Conservation (phyloP, 768 basidiomycete species). For the Mycena capillaripes region DNA sequence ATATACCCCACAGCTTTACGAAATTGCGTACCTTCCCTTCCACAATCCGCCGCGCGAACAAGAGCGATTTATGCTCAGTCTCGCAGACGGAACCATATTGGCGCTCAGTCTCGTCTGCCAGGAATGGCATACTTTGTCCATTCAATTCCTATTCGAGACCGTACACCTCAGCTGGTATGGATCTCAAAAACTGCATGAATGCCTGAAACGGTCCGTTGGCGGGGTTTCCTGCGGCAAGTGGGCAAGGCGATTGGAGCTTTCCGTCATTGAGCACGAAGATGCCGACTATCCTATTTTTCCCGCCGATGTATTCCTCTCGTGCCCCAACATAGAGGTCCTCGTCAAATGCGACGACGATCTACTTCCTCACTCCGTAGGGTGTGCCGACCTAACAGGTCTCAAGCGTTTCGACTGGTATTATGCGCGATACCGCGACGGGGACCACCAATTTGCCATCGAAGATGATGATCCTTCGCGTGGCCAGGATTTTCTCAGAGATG, state of each 20-base stretch:
- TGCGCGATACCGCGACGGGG: constrained; percentile 1
- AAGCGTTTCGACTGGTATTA: constrained; percentile 16
- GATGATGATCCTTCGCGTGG: constrained; percentile 11
- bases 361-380: neutral
- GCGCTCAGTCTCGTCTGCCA: constrained; percentile 15
- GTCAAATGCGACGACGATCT: constrained; percentile 19
- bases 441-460: constrained; percentile 18
- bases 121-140: neutral
- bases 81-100: neutral
- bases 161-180: constrained; percentile 17
- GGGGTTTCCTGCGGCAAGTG: neutral
- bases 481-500: constrained; percentile 9
- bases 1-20: constrained; percentile 20
- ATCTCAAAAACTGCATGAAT: constrained; percentile 1
- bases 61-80: constrained; percentile 1
- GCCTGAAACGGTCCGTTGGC: neutral
- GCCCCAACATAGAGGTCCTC: constrained; percentile 17
- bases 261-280: constrained; percentile 13
- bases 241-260: constrained; percentile 15
- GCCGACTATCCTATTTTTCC: neutral
- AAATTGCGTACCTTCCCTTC: constrained; percentile 9
- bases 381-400: neutral
- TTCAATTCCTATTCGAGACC: constrained; percentile 2
- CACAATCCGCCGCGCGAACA: neutral
- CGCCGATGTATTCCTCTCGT: neutral